Conservation (phyloP, 352 stramenopile species). For the Lagenidium giganteum region DNA sequence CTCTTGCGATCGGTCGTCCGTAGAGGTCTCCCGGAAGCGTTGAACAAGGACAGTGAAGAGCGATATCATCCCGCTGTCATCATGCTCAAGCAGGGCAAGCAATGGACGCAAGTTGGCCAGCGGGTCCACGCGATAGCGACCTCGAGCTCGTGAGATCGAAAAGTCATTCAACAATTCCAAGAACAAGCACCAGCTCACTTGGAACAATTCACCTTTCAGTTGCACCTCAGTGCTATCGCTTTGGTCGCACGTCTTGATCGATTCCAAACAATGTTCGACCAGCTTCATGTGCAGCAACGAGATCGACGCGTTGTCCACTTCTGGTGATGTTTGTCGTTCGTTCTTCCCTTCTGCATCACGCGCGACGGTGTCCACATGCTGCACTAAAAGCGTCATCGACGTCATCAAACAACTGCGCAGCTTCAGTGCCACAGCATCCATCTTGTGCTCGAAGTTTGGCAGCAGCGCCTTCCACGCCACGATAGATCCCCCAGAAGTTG, state of each 20-base stretch:
- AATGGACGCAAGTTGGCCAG: slow-evolving; percentile 36
- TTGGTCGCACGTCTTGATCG: slow-evolving; percentile 38
- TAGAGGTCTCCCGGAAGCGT: slow-evolving; percentile 35
- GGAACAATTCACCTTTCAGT: slow-evolving; percentile 29
- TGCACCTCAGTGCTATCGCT: too few species aligned
- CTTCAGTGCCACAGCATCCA: slow-evolving; percentile 18
- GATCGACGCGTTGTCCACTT: not conserved
- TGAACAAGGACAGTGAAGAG: slow-evolving; percentile 49
- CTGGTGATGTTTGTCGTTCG: slow-evolving; percentile 4
- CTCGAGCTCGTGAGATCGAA: slow-evolving; percentile 22
- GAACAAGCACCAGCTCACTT: slow-evolving; percentile 62
- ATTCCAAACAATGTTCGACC: slow-evolving; percentile 46
- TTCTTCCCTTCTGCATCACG: not conserved
- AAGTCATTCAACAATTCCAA: slow-evolving; percentile 55
- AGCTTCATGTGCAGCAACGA: slow-evolving; percentile 40
- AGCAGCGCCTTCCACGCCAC: slow-evolving; percentile 26
- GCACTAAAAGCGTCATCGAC: slow-evolving; percentile 37
- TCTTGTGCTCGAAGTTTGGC: slow-evolving; percentile 18
- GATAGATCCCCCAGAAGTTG: too few species aligned
- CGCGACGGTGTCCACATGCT: slow-evolving; percentile 32
- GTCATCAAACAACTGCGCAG: slow-evolving; percentile 47
- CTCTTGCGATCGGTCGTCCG: slow-evolving; percentile 11
- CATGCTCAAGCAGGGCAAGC: slow-evolving; percentile 37
- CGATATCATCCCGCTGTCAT: slow-evolving; percentile 39
- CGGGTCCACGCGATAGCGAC: too few species aligned